Evolutionary conservation across 2,329 filamentous ascomycete genomes (phyloP).

Genomic region (Cercospora nicotianae): DNA sequence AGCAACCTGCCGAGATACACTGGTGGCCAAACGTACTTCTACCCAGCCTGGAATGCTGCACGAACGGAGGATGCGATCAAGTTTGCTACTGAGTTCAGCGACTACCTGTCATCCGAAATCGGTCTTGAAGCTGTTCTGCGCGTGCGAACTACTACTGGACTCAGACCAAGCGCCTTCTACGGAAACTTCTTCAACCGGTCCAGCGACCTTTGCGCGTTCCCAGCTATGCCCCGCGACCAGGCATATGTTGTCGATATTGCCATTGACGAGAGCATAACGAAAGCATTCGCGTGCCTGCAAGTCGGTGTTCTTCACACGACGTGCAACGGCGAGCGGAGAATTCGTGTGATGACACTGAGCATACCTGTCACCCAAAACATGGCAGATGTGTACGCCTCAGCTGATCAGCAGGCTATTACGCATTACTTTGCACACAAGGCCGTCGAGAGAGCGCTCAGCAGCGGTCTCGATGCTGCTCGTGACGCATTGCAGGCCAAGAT

Average conservation of each 20-base stretch:
- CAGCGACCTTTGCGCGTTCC: slow-evolving; percentile 96
- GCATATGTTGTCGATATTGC: slow-evolving; percentile 97
- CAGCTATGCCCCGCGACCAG: slow-evolving; percentile 94
- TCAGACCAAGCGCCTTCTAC: slow-evolving; percentile 97
- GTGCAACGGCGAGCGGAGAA: slow-evolving; percentile 93
- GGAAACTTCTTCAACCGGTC: slow-evolving; percentile 99
- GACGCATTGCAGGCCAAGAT: slow-evolving; percentile 90
- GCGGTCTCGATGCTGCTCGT: slow-evolving; percentile 83
- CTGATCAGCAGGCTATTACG: slow-evolving; percentile 89
- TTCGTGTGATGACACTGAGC: slow-evolving; percentile 88
- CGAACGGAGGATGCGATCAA: slow-evolving; percentile 95
- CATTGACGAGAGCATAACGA: slow-evolving; percentile 90
- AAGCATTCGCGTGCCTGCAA: slow-evolving; percentile 89
- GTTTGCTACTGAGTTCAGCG: slow-evolving; percentile 94
- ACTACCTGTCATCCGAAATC: slow-evolving; percentile 95
- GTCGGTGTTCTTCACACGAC: slow-evolving; percentile 95
- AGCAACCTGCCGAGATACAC: slow-evolving; percentile 96
- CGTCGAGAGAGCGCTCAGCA: slow-evolving; percentile 82
- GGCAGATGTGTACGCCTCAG: slow-evolving; percentile 89
- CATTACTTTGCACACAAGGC: slow-evolving; percentile 98
- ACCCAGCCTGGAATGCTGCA: slow-evolving; percentile 95
- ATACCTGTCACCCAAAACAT: slow-evolving; percentile 89
- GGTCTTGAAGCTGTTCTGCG: slow-evolving; percentile 93
- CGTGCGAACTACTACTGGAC: slow-evolving; percentile 88
- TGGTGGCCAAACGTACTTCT: slow-evolving; percentile 97